Base-by-base conservation (phyloP, 163 green algal genomes). In the Chlorella variabilis region DNA sequence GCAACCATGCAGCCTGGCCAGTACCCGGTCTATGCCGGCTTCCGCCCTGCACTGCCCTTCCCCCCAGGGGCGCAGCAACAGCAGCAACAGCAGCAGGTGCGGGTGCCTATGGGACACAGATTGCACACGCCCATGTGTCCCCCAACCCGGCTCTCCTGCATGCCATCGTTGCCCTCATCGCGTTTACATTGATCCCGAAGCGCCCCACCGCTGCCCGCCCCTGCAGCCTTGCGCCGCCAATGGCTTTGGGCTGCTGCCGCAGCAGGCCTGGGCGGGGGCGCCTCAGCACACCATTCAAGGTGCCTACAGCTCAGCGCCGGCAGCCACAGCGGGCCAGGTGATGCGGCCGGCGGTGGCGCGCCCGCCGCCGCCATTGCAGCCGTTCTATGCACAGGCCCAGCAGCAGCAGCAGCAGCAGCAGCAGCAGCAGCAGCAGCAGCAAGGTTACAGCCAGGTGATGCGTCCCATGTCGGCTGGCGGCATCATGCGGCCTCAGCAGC, bases 401-500 rank as follows among this genome's bases (percentile, higher is more conserved):
- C 63, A 71, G 41, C 41, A 38, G 23, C 1, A 4, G 23, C 39
- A 65, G 15, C n/a, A 61, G 1, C 68, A 42, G 36, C 36, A 49
- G 7, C 36, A 29, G 36, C 54, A 79, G 36, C 36, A 27, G 21
- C 45, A 18, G 0, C 25, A 70, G 45, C 45, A 31, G 48, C 70
- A 77, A 45, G n/a, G 15, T 23, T 20, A 3, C 7, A 48, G 70
- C 3, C 48, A 63, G 27, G 7, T 78, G 3, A 78, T 78, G 71
- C 33, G 49, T 23, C 71, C 71, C 1, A 42, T 39, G 36, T 29
- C n/a, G n/a, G 36, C 54, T 21, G 54, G 54, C 51, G 23, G 41
- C 29, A 51, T 74, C 59, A 81, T 74, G 61, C 73, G 38, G 38
- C 27, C 73, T 38, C 73, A 71, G 38, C 73, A 80, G 56, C 51